These are phyloP conservation scores for Gnomoniopsis smithogilvyi DNA, from an alignment of 2,329 filamentous ascomycete genomes.

Conservation along the genomic window DNA sequence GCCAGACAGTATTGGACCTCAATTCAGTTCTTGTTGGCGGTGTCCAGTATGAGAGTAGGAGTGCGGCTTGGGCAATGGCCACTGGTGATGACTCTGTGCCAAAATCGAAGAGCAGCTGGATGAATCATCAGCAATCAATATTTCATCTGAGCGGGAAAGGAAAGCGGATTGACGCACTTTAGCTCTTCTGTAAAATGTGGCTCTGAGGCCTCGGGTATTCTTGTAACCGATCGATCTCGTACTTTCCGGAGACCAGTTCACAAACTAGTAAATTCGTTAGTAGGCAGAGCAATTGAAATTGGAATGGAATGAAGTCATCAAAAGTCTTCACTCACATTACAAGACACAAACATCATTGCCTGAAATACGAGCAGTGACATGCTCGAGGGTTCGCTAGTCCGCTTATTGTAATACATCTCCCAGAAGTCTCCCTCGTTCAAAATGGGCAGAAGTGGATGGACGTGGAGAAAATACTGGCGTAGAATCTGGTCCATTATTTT, in stretches of 20 bases:
- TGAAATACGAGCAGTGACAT: slow-evolving; percentile 43
- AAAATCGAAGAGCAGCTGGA: slow-evolving; percentile 37
- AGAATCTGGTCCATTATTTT: slow-evolving; percentile 39
- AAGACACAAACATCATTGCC: slow-evolving; percentile 42
- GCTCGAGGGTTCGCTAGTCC: slow-evolving; percentile 6
- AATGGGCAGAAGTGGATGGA: slow-evolving; percentile 38
- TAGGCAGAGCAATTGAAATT: background rate
- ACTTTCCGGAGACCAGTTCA: slow-evolving; percentile 4
- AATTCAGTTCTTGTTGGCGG: slow-evolving; percentile 37
- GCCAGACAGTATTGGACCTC: slow-evolving; percentile 30
- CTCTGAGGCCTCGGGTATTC: slow-evolving; percentile 40
- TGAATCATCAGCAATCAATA: background rate
- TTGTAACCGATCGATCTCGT: slow-evolving; percentile 33
- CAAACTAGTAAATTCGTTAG: background rate
- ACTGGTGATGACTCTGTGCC: slow-evolving; percentile 37
- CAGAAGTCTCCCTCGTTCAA: slow-evolving; percentile 42
- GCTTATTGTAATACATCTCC: slow-evolving; percentile 34
- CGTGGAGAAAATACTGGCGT: slow-evolving; percentile 39
- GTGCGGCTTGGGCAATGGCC: slow-evolving; percentile 33
- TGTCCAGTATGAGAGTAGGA: slow-evolving; percentile 39
- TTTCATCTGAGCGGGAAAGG: background rate
- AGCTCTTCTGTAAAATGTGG: slow-evolving; percentile 38
- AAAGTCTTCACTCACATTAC: slow-evolving; percentile 29
- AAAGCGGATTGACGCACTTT: slow-evolving; percentile 28
- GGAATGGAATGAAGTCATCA: background rate